These are phyloP conservation scores for Diplodia sapinea DNA, from an alignment of 2,329 filamentous ascomycete species.

Conservation along the genomic window DNA sequence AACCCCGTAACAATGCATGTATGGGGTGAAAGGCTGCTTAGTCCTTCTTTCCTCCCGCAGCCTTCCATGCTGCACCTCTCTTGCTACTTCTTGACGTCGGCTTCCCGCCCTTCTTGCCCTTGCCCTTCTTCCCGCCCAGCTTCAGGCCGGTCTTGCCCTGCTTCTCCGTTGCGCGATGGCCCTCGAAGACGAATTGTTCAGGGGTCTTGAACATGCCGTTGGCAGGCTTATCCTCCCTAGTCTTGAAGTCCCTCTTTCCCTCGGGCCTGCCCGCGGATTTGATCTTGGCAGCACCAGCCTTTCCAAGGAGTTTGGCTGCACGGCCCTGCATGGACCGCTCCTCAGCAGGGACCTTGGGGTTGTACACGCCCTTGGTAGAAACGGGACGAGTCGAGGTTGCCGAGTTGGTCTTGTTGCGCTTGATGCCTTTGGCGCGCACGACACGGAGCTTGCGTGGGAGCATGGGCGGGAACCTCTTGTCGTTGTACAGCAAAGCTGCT, in stretches of 20 bases:
- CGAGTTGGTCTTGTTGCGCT: constrained; percentile 45
- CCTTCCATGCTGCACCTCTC: constrained; percentile 55
- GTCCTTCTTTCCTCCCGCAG: constrained; percentile 44
- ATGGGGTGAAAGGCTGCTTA: neutral
- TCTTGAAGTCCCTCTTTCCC: constrained; percentile 27
- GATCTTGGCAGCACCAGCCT: constrained; percentile 63
- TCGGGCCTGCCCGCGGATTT: neutral
- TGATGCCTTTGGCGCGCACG: constrained; percentile 76
- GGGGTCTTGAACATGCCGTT: constrained; percentile 59
- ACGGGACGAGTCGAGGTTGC: constrained; percentile 38
- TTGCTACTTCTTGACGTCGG: constrained; percentile 52
- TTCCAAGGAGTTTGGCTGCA: constrained; percentile 74
- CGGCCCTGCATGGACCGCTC: constrained; percentile 75
- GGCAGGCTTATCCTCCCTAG: constrained; percentile 24
- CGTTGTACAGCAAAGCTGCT: constrained; percentile 83
- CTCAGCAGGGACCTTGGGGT: constrained; percentile 72
- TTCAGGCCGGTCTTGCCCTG: constrained; percentile 69
- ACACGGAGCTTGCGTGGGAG: constrained; percentile 89
- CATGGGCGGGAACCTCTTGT: constrained; percentile 92
- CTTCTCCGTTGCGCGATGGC: constrained; percentile 71
- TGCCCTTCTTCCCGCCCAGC: constrained; percentile 57
- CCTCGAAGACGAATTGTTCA: constrained; percentile 80
- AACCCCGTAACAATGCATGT: neutral
- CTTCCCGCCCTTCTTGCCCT: constrained; percentile 43
- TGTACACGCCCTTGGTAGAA: constrained; percentile 60